phyloP scores from a whole-genome alignment of 257 asterid genomes.

The Solanum arcanum region DNA sequence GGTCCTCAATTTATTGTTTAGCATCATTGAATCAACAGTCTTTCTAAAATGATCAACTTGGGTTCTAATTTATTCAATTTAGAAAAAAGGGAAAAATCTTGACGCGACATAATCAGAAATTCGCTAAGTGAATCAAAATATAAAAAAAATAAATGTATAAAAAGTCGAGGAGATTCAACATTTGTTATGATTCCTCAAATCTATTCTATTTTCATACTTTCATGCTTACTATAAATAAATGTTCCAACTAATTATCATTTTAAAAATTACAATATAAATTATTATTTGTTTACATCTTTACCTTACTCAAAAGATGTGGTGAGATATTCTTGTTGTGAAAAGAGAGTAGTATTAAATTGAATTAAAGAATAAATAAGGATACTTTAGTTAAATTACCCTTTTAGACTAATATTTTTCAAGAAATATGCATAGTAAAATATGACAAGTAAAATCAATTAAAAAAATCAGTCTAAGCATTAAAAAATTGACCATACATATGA shows the following conservation, averaged over 20 bases:
- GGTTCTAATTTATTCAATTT: not conserved
- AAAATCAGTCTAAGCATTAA: not conserved
- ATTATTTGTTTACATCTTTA: not conserved
- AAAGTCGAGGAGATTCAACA: not conserved
- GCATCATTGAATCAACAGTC: not conserved
- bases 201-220: not conserved
- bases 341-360: not conserved
- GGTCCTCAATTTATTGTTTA: not conserved
- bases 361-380: not conserved
- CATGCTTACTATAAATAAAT: not conserved
- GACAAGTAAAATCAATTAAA: not conserved
- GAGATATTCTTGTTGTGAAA: not conserved
- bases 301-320: not conserved
- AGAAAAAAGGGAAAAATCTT: not conserved
- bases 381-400: not conserved
- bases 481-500: too few relatives aligned
- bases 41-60: not conserved
- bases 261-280: not conserved
- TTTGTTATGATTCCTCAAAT: not conserved
- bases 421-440: not conserved
- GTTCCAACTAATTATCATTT: not conserved
- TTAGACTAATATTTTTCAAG: not conserved
- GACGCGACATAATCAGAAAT: not conserved
- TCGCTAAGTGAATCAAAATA: not conserved
- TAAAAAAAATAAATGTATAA: not conserved